phyloP scores from a whole-genome alignment of 1,284 basidiomycete species.

The Malassezia japonica region DNA sequence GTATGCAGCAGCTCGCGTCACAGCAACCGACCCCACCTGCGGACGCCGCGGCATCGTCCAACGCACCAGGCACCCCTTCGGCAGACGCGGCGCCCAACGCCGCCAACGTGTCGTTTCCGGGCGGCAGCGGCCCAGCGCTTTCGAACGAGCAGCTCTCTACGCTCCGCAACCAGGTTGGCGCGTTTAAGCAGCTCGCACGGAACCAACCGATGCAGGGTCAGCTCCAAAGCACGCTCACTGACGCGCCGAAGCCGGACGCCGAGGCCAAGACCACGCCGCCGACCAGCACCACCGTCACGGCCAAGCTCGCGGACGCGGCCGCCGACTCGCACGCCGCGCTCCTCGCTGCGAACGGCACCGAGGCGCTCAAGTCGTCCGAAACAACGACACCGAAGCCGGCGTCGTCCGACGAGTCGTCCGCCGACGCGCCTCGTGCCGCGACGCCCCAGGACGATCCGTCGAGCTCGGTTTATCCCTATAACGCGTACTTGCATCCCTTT shows the following conservation, averaged over 20 bases:
- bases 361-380: conserved; percentile 3
- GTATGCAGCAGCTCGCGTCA: conserved; percentile 32
- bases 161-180: conserved; percentile 76
- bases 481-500: conserved; percentile 80
- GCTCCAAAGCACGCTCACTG: conserved; percentile 53
- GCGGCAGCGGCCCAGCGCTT: conserved; percentile 14
- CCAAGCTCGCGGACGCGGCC: conserved; percentile 67
- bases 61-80: conserved; percentile 9
- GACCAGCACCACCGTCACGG: conserved; percentile 61
- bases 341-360: conserved; percentile 50
- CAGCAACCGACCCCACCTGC: neutral
- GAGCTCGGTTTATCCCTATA: conserved; percentile 86
- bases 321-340: conserved; percentile 56
- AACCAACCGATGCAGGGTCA: conserved; percentile 70
- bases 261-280: conserved; percentile 53
- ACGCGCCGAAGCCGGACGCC: conserved; percentile 55
- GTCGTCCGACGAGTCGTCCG: neutral
- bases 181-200: conserved; percentile 72
- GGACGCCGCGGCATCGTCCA: neutral
- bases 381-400: neutral
- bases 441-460: conserved; percentile 57
- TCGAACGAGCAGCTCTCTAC: conserved; percentile 65
- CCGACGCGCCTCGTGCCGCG: conserved; percentile 22
- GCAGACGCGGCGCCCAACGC: neutral
- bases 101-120: neutral